Evolutionary conservation across 2,329 filamentous ascomycete species (phyloP).

Genomic region (Aspergillus pseudoterreus): DNA sequence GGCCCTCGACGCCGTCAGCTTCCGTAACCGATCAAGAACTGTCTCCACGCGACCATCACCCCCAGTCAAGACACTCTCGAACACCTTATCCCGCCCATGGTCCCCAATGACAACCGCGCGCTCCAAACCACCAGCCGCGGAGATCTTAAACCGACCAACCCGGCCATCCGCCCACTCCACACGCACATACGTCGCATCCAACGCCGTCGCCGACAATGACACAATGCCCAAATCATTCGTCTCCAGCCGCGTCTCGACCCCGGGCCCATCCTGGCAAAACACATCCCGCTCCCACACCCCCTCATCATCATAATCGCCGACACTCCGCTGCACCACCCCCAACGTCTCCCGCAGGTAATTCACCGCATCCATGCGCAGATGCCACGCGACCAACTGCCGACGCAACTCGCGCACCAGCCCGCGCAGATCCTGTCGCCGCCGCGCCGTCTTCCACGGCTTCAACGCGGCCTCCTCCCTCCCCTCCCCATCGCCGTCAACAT

Average conservation of each 20-base stretch:
- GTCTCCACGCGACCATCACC: slow-evolving; percentile 34
- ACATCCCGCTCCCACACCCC: slow-evolving; percentile 13
- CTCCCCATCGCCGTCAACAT: slow-evolving; percentile 9
- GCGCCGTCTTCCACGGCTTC: slow-evolving; percentile 18
- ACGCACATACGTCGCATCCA: slow-evolving; percentile 41
- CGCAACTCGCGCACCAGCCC: slow-evolving; percentile 37
- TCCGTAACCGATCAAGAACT: slow-evolving; percentile 28
- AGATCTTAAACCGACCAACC: slow-evolving; percentile 42
- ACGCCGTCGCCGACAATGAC: slow-evolving; percentile 30
- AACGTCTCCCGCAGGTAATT: slow-evolving; percentile 31
- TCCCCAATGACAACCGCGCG: slow-evolving; percentile 42
- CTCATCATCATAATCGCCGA: slow-evolving; percentile 13
- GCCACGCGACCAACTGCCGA: slow-evolving; percentile 40
- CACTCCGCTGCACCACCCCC: slow-evolving; percentile 17
- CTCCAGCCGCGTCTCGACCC: slow-evolving; percentile 8
- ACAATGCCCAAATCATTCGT: slow-evolving; percentile 30
- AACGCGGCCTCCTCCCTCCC: slow-evolving; percentile 12
- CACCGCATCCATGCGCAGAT: slow-evolving; percentile 37
- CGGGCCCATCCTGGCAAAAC: slow-evolving; percentile 9
- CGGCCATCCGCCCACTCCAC: slow-evolving; percentile 44
- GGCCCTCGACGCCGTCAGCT: neutral
- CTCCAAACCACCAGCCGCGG: slow-evolving; percentile 38
- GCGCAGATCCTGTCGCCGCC: slow-evolving; percentile 33
- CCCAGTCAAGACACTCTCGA: slow-evolving; percentile 32
- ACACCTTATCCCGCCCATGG: slow-evolving; percentile 33